phyloP scores from a whole-genome alignment of 2,329 filamentous ascomycete genomes.

The Colletotrichum eleusines region DNA sequence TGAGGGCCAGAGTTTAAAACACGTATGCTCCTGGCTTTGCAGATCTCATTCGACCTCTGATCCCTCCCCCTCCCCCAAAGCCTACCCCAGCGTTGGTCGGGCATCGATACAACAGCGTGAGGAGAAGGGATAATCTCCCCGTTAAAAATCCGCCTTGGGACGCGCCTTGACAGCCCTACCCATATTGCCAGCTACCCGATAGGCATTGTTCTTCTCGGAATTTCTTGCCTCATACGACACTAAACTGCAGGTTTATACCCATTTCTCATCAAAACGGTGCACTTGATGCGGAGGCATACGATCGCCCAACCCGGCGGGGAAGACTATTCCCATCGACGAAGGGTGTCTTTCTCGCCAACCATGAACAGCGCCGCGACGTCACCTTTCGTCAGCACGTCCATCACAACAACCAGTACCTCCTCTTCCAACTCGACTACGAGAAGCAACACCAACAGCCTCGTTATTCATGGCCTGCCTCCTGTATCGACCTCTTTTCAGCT shows the following conservation, averaged over 20 bases:
- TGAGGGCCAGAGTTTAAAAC: conserved; percentile 32
- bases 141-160: background rate
- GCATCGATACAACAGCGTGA: conserved; percentile 17
- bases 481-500: conserved; percentile 40
- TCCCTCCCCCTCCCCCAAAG: conserved; percentile 10
- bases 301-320: conserved; percentile 34
- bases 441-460: conserved; percentile 15
- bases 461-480: conserved; percentile 21
- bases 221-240: conserved; percentile 2
- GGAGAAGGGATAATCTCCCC: conserved; percentile 19
- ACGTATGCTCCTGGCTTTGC: conserved; percentile 19
- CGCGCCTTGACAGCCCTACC: conserved; percentile 2
- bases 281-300: conserved; percentile 37
- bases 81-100: conserved; percentile 10
- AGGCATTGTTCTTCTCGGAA: background rate
- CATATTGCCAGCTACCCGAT: conserved; percentile 13
- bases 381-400: conserved; percentile 25
- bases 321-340: conserved; percentile 34
- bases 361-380: conserved; percentile 32
- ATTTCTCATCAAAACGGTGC: background rate
- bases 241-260: conserved; percentile 1
- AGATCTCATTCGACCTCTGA: conserved; percentile 28
- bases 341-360: conserved; percentile 39
- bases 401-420: conserved; percentile 24
- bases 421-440: conserved; percentile 24